A percentile compares a stretch with the other conserved stretches of the same genome.
Conservation (phyloP, 257 asterid species). For the Nicotiana sylvestris region DNA sequence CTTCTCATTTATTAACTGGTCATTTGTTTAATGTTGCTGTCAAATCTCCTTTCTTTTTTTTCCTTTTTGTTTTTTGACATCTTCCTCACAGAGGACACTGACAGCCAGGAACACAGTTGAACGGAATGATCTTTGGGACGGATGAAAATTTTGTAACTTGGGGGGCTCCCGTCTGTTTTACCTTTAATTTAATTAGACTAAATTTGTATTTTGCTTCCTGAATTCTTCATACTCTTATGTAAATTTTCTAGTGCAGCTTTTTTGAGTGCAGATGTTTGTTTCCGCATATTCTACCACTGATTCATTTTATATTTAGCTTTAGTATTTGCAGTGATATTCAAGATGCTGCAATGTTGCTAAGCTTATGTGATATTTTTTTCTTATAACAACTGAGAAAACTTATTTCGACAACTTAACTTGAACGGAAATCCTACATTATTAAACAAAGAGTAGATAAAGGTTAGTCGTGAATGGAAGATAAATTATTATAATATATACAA, state of each 20-base stretch:
- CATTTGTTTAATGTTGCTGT: constrained; percentile 50
- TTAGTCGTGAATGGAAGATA: not conserved
- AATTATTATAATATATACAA: not conserved
- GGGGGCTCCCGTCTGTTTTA: constrained; percentile 15
- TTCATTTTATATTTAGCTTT: not conserved
- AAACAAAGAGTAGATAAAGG: not conserved
- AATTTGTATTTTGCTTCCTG: constrained; percentile 5
- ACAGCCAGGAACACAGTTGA: constrained; percentile 8
- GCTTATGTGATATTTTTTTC: no score
- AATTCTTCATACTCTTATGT: constrained; percentile 23
- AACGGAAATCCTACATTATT: not conserved
- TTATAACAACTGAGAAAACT: not conserved
- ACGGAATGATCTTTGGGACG: constrained; percentile 6
- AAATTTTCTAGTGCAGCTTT: constrained; percentile 27
- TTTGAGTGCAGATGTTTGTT: constrained; percentile 3
- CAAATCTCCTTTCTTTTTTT: not conserved
- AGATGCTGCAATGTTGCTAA: no score
- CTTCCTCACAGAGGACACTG: not conserved
- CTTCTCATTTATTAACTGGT: constrained; percentile 91
- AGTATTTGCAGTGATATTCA: not conserved
- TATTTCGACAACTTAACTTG: not conserved
- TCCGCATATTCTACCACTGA: not conserved
- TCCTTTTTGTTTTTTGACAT: not conserved
- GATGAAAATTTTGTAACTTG: constrained; percentile 33
- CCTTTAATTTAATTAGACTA: constrained; percentile 20